Evolutionary conservation across 129 eudicot genomes (phyloP), one percentile per base, ranked within the genome.

Genomic region (Pseudognaphalium luteoalbum): DNA sequence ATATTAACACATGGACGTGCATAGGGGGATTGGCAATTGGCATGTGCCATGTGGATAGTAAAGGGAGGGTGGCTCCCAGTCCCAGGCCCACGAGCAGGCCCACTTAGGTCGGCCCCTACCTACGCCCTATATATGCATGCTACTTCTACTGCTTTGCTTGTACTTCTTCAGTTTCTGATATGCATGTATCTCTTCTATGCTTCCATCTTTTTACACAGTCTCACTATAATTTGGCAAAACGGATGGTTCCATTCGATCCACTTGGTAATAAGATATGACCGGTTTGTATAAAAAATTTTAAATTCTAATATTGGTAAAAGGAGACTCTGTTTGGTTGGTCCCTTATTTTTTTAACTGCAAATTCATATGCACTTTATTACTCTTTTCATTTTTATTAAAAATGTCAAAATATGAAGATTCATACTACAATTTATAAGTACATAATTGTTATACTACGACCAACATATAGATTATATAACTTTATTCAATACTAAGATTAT

Each of bases 121-220:
- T 61, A n/a, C 7, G 22, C 11, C 54, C 76, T 72, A 54, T 41
- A 41, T 8, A 9, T 41, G 47, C 10, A 9, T 41, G 47, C 52
- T 32, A 54, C 19, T 25, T 25, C 28, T 72, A 12, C 68, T 73
- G 68, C 35, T 28, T 70, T 70, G 47, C 68, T 73, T 58, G 77
- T 73, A 59, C 77, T 58, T 59, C 77, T 58, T 59, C 68, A 60
- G 21, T 73, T 73, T 59, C 68, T 73, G 57, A 60, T 58, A 58
- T 41, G 69, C 77, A 73, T 59, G 77, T 8, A 73, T 41, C 33
- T 59, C 47, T 41, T 41, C 47, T 41, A 41, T 9, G 12, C 41
- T 30, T 72, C 35, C 66, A 56, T 34, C 66, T 72, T 56, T 56
- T 56, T 58, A 72, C 35, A 20, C 54, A 71, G 30, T 33, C 1